These are phyloP conservation scores for Fomes fomentarius DNA, from an alignment of 1,284 basidiomycete species.

Conservation along the genomic window DNA sequence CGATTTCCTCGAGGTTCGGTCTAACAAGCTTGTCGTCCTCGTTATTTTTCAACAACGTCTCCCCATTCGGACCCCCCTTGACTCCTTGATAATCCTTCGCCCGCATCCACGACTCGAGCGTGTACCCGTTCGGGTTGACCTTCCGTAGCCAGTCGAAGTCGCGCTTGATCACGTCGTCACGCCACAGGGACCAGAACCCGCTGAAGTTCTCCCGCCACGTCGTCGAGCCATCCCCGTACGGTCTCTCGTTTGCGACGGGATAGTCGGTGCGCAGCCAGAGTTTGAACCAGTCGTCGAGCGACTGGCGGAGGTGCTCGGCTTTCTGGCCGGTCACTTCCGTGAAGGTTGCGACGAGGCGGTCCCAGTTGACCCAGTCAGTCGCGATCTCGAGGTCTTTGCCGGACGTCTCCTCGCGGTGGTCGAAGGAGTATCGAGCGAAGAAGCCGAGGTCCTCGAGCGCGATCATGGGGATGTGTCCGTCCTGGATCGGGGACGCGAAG, in stretches of 20 bases:
- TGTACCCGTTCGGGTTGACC: conserved; percentile 37
- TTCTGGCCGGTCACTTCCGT: conserved; percentile 37
- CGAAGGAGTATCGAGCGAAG: conserved; percentile 44
- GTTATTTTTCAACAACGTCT: conserved; percentile 21
- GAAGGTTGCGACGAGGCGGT: conserved; percentile 46
- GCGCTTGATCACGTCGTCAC: conserved; percentile 44
- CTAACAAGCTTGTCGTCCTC: conserved; percentile 19
- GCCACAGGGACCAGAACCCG: conserved; percentile 43
- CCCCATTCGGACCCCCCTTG: background rate
- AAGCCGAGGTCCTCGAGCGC: conserved; percentile 39
- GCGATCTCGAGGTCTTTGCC: conserved; percentile 45
- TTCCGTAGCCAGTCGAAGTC: conserved; percentile 45
- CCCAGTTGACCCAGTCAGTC: conserved; percentile 47
- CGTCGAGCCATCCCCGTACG: conserved; percentile 31
- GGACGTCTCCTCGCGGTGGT: conserved; percentile 43
- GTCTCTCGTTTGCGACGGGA: conserved; percentile 7
- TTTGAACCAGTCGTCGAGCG: conserved; percentile 44
- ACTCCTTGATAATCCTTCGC: conserved; percentile 21
- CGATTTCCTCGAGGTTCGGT: conserved; percentile 1
- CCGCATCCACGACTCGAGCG: conserved; percentile 34
- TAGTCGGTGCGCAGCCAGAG: conserved; percentile 35
- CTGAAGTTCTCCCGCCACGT: conserved; percentile 44
- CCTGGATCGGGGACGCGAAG: conserved; percentile 27
- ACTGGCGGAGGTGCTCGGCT: conserved; percentile 37
- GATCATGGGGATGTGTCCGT: conserved; percentile 34